Base-by-base conservation (phyloP, 2,329 filamentous ascomycete species). In the Monosporascus sp. region DNA sequence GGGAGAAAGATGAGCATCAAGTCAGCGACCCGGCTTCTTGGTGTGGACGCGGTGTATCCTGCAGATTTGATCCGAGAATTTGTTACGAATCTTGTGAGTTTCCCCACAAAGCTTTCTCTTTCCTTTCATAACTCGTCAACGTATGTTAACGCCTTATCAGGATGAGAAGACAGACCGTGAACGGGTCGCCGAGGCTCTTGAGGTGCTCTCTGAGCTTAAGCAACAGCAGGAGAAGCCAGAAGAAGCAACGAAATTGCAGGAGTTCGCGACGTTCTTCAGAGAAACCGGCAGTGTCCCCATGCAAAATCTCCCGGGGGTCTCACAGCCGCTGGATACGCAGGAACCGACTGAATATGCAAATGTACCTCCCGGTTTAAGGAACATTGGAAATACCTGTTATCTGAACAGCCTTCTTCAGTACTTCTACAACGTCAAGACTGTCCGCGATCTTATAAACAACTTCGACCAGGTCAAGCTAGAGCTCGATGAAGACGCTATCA, bases 381-480 rank as follows among this genome's bases (percentile, higher is more conserved):
- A 97, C 62, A 96, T 97, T 53, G 92, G 94, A 55, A 99, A 99
- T 65, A 99, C 95, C 0, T 99, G 94, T 69, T 99, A 99, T 65
- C 79, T 99, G 52, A 99, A 99, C 75, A 97, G 93, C 71, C 81
- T 99, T 48, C 78, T 99, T 9, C 94, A 99, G 64, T 97, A 96
- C 67, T 88, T 97, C 60, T 97, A 96, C 68, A 95, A 92, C 0
- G 83, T 97, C 52, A 87, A 85, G 56, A 85, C 89, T 2, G 78
- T 97, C 31, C 84, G 93, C 49, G 81, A 94, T 5, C 81, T 97
- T 59, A 85, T 97, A 3, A 76, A 95, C 54, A 78, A 90, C 49
- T 90, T 89, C 60, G 84, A 93, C 26, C 71, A 84, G 5, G 82
- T 87, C 63, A 82, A 86, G 59, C 82, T 94, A 65, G 81, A 87